Percentiles rank a stretch among this genome's conserved stretches.
Evolutionary conservation across 2,329 filamentous ascomycete genomes (phyloP).

Genomic region (Davidsoniella neocaledoniae): DNA sequence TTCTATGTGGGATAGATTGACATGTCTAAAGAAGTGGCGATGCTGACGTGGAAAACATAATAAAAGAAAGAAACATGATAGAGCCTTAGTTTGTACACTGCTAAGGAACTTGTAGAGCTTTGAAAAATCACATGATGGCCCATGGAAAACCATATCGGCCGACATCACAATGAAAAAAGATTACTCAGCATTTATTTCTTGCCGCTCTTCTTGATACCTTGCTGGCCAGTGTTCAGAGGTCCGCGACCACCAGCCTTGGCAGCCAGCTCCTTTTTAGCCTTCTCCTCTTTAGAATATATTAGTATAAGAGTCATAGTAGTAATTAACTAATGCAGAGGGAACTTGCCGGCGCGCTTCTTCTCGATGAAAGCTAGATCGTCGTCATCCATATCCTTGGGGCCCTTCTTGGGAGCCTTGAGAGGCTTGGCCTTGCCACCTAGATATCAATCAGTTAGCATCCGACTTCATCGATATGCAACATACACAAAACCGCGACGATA

Average conservation of each 20-base stretch:
- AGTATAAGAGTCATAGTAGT: neutral
- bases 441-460: neutral
- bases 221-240: conserved; percentile 63
- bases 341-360: conserved; percentile 66
- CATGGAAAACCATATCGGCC: neutral
- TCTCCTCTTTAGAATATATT: conserved; percentile 42
- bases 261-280: conserved; percentile 72
- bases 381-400: conserved; percentile 65
- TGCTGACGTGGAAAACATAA: neutral
- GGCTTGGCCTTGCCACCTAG: conserved; percentile 73
- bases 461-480: neutral
- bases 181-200: conserved; percentile 54
- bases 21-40: no score
- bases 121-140: neutral
- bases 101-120: neutral
- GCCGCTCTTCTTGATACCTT: conserved; percentile 95
- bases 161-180: neutral
- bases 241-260: conserved; percentile 74
- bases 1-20: no score
- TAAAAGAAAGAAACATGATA: neutral
- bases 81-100: neutral
- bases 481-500: neutral
- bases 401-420: conserved; percentile 80
- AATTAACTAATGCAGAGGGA: neutral
- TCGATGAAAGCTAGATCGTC: conserved; percentile 69